phyloP scores from a whole-genome alignment of 306 rosid species.

The Trichosanthes cucumerina region DNA sequence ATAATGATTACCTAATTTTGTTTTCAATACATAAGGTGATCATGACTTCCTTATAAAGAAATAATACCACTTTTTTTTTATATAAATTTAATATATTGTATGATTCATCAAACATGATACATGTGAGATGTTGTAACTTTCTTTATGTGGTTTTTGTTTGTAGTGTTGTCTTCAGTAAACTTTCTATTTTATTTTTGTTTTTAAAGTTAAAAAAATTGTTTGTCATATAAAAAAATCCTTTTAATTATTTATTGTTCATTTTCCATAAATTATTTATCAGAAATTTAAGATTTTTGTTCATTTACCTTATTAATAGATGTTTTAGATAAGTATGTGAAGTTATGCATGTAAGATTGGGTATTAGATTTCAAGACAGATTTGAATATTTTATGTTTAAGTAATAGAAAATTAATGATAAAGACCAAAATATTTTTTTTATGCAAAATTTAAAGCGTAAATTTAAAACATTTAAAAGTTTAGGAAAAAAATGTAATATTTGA shows the following conservation, averaged over 20 bases:
- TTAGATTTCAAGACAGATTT: not conserved
- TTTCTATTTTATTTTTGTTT: too few species aligned
- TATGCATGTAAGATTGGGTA: not conserved
- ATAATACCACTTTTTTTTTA: not conserved
- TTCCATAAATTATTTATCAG: too few species aligned
- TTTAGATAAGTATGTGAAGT: too few species aligned
- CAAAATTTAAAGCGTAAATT: not conserved
- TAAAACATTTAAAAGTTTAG: too few species aligned
- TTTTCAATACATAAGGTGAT: not conserved
- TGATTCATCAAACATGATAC: not conserved
- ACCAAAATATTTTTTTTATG: not conserved
- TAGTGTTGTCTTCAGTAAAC: too few species aligned
- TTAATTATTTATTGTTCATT: not conserved
- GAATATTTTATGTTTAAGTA: not conserved
- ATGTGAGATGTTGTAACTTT: not conserved
- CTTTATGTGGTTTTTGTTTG: too few species aligned
- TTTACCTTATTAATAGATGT: not conserved
- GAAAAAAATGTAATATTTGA: not conserved
- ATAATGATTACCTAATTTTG: not conserved
- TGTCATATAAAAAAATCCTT: too few species aligned
- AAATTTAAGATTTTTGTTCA: not conserved
- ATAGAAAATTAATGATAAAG: not conserved
- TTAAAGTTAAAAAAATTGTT: too few species aligned
- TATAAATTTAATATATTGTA: not conserved
- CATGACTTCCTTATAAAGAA: not conserved